A percentile compares a stretch with the other conserved stretches of the same genome.
Conservation (phyloP, 345 rosid genomes). For the Eucalyptus curtisii region DNA sequence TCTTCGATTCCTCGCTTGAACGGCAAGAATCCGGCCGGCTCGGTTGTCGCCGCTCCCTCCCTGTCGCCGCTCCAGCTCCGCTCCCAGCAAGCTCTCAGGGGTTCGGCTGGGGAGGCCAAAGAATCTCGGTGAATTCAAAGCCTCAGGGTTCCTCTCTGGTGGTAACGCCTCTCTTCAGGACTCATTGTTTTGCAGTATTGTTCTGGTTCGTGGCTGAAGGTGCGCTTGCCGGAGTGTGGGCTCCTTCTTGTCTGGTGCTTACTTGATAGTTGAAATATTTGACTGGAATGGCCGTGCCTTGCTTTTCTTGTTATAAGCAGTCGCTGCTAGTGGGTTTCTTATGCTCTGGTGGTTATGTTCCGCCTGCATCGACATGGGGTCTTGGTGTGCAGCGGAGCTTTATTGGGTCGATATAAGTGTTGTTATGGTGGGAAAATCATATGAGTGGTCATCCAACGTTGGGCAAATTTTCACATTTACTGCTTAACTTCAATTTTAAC, state of each 20-base stretch:
- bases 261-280: background rate
- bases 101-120: background rate
- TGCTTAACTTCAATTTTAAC: background rate
- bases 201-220: background rate
- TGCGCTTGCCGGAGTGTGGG: background rate
- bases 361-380: background rate
- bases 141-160: background rate
- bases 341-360: background rate
- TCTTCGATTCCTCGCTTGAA: conserved; percentile 5
- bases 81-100: background rate
- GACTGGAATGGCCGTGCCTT: background rate
- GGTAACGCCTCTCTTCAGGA: background rate
- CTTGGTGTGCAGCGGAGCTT: background rate
- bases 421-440: background rate
- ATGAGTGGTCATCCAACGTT: background rate
- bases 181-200: background rate
- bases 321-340: background rate
- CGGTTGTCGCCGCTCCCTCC: background rate
- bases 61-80: background rate
- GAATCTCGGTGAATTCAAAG: background rate
- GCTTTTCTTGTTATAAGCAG: background rate
- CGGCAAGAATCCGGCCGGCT: background rate
- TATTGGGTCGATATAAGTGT: background rate
- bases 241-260: background rate
- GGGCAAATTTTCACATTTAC: background rate